Conservation (phyloP, 495 filamentous ascomycete species). For the Trichoderma reesei region DNA sequence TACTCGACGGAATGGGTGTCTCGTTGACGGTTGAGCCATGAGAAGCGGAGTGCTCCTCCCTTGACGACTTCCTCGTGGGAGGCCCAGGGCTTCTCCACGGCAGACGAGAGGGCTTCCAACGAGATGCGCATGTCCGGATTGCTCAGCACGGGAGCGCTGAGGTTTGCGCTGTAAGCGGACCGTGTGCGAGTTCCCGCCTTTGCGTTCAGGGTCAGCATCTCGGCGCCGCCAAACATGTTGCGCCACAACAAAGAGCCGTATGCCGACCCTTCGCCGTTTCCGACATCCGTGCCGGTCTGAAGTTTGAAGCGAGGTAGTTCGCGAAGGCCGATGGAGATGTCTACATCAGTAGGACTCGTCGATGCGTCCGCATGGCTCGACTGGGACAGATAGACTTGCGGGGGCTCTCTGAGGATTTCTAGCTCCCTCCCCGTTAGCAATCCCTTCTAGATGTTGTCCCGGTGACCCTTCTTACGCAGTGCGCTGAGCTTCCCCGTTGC, state of each 20-base stretch:
- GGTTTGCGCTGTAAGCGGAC: slow-evolving; percentile 75
- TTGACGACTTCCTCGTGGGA: slow-evolving; percentile 87
- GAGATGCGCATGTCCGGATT: slow-evolving; percentile 71
- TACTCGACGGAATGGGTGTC: slow-evolving; percentile 69
- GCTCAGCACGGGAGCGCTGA: slow-evolving; percentile 66
- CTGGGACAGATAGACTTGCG: slow-evolving; percentile 68
- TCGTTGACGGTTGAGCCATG: slow-evolving; percentile 52
- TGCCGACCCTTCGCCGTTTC: slow-evolving; percentile 83
- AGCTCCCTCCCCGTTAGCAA: slow-evolving; percentile 13
- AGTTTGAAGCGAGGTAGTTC: slow-evolving; percentile 73
- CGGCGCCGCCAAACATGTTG: slow-evolving; percentile 92
- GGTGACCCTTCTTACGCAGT: slow-evolving; percentile 50
- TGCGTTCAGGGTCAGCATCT: slow-evolving; percentile 71
- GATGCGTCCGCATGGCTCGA: slow-evolving; percentile 48
- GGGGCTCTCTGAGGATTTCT: slow-evolving; percentile 85
- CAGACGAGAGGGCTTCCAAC: slow-evolving; percentile 66
- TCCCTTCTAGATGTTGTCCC: background rate
- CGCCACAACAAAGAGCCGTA: slow-evolving; percentile 75
- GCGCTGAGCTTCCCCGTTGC: slow-evolving; percentile 64
- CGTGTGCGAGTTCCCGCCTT: slow-evolving; percentile 80
- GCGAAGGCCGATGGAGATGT: slow-evolving; percentile 61
- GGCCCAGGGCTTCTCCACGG: slow-evolving; percentile 79
- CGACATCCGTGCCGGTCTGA: slow-evolving; percentile 87
- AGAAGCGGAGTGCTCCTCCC: slow-evolving; percentile 65
- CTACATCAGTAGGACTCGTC: slow-evolving; percentile 59